Base-by-base conservation (phyloP, 768 basidiomycete species). In the Termitomyces sp. region DNA sequence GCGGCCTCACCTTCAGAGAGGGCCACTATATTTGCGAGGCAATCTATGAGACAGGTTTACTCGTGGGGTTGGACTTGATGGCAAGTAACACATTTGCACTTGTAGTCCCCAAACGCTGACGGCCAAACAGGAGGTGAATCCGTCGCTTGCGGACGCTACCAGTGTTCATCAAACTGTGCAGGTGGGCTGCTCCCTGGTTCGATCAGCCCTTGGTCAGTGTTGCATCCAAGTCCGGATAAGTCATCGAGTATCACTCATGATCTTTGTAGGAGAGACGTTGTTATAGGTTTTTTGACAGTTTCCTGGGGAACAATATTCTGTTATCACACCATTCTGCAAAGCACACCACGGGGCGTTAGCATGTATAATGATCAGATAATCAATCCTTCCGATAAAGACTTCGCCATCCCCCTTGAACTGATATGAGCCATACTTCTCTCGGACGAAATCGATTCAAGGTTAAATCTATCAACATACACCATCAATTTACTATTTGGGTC, bases 21-120 rank as follows among this genome's bases (percentile, higher is more conserved):
- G 96, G 96, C n/a, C 97, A 98, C 75, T 98, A 96, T 73, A 95
- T 96, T 68, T 94, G 92, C 66, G 95, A 98, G 76, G 88, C 91
- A 5, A 84, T 98, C 47, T 86, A 86, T 63, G 95, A 97, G 79
- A 98, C 96, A 5, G 95, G 95, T 6, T 83, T 91, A 60, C 83
- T 99, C 20, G 95, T 97, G 31, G 93, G 88, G 0, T 76, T 98
- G 29, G 96, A 99, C 75, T 79, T 99, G 64, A 96, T 99, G 95
- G 95, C 91, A 63, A 51, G 84, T 72, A 25, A 29, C 38, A 31
- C 40, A 45, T 46, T n/a, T 15, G 48, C 20, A 11, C 49, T 58
- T 59, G 60, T 48, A 49, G 42, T 10, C 40, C 25, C 56, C 42
- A 47, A 29, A 57, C 36, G 59, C 53, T 64, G 57, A 58, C 53